phyloP scores from a whole-genome alignment of 2,329 filamentous ascomycete species.

The Colletotrichum viniferum region DNA sequence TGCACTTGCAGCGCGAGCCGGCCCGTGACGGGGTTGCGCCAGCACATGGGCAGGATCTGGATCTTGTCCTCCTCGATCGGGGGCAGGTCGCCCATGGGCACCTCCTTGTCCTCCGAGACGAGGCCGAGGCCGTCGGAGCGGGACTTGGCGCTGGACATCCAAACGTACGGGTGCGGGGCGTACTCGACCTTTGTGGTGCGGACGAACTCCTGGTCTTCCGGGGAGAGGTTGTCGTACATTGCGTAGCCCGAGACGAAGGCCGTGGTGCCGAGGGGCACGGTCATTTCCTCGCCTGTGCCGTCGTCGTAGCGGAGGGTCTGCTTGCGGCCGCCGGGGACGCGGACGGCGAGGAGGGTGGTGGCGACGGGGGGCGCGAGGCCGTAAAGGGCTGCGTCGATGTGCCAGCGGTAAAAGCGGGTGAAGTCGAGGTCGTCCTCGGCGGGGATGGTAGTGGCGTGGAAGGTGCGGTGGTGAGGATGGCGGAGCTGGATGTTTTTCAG shows the following conservation, averaged over 20 bases:
- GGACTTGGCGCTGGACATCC: slow-evolving; percentile 75
- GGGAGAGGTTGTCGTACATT: slow-evolving; percentile 71
- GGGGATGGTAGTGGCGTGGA: slow-evolving; percentile 70
- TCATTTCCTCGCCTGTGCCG: slow-evolving; percentile 66
- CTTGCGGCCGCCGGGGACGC: slow-evolving; percentile 67
- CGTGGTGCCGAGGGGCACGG: slow-evolving; percentile 76
- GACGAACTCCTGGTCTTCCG: slow-evolving; percentile 70
- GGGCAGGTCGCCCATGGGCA: slow-evolving; percentile 64
- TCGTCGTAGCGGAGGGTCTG: slow-evolving; percentile 78
- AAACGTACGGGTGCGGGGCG: slow-evolving; percentile 80
- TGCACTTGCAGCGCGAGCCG: slow-evolving; percentile 75
- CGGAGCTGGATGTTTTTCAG: slow-evolving; percentile 69
- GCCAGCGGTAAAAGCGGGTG: slow-evolving; percentile 75
- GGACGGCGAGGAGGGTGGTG: slow-evolving; percentile 76
- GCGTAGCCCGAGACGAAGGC: slow-evolving; percentile 75
- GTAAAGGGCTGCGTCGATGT: slow-evolving; percentile 81
- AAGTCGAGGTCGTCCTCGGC: slow-evolving; percentile 51
- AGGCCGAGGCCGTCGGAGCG: slow-evolving; percentile 74
- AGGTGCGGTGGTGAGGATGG: slow-evolving; percentile 80
- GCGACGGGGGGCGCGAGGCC: slow-evolving; percentile 75
- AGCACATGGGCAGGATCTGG: slow-evolving; percentile 76
- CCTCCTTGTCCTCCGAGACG: slow-evolving; percentile 68
- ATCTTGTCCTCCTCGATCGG: slow-evolving; percentile 69
- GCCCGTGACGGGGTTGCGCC: slow-evolving; percentile 76
- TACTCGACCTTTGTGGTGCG: slow-evolving; percentile 74